Percentiles rank a stretch among this genome's conserved stretches.
Conservation (phyloP, 345 rosid species). For the Hibiscus syriacus region DNA sequence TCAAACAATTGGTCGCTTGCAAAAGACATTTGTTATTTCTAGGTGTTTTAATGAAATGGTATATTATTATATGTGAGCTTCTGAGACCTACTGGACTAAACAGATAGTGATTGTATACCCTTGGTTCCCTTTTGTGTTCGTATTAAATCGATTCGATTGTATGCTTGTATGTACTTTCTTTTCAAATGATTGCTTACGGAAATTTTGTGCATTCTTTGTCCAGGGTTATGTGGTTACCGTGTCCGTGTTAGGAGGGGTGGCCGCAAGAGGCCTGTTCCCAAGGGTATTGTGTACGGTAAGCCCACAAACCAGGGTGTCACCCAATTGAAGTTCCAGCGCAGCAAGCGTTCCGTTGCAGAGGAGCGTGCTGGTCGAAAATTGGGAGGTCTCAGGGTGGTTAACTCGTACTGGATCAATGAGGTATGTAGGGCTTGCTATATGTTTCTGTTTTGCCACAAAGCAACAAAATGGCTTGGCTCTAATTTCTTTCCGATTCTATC, state of each 20-base stretch:
- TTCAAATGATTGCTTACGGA: neutral
- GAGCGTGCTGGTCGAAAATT: constrained; percentile 92
- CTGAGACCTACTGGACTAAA: neutral
- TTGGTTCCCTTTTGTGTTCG: neutral
- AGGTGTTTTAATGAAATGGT: neutral
- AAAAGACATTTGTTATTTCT: constrained; percentile 10
- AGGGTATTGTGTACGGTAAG: constrained; percentile 85
- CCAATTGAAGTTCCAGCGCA: constrained; percentile 91
- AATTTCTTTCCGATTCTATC: neutral
- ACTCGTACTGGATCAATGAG: constrained; percentile 98
- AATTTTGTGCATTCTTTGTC: neutral
- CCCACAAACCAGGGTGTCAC: constrained; percentile 97
- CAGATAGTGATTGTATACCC: neutral
- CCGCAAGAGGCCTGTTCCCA: constrained; percentile 95
- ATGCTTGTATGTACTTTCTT: neutral
- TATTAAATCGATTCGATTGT: neutral
- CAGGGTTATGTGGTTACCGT: constrained; percentile 88
- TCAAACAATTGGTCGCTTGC: constrained; percentile 13
- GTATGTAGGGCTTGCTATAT: constrained; percentile 18
- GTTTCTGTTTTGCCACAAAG: neutral
- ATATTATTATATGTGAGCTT: neutral
- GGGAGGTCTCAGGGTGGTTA: constrained; percentile 87
- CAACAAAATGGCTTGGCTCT: neutral
- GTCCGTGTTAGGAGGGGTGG: constrained; percentile 93
- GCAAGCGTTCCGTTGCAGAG: constrained; percentile 98